These are phyloP conservation scores for Debaryomyces tyrocola DNA, from an alignment of 805 yeast genomes.

Conservation along the genomic window DNA sequence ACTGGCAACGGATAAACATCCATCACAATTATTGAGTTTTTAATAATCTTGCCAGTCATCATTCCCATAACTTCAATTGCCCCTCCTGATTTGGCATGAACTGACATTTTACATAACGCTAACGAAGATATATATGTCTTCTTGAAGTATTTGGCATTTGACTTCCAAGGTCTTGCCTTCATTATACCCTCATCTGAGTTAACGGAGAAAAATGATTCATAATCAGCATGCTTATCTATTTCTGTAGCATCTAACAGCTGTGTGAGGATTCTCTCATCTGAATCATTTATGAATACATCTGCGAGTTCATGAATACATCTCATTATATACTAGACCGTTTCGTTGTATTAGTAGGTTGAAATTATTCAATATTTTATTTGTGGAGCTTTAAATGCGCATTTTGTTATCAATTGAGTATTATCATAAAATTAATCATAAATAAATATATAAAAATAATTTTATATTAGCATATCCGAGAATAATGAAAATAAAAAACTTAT, in stretches of 20 bases:
- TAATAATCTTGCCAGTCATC: constrained; percentile 74
- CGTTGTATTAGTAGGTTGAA: not conserved
- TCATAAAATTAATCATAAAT: not conserved
- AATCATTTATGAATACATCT: not conserved
- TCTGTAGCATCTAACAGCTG: not conserved
- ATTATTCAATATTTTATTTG: not conserved
- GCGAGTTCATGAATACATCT: not conserved
- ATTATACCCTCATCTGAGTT: constrained; percentile 3
- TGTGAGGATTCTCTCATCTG: not conserved
- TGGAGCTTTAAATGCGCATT: not conserved
- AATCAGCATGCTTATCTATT: not conserved
- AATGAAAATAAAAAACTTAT: not conserved
- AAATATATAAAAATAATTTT: not conserved
- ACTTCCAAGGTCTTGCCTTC: constrained; percentile 50
- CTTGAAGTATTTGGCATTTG: constrained; percentile 59
- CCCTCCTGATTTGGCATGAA: constrained; percentile 84
- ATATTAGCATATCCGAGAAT: not conserved
- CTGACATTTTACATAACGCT: constrained; percentile 72
- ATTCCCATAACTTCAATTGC: constrained; percentile 93
- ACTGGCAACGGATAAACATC: constrained; percentile 90
- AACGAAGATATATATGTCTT: constrained; percentile 65
- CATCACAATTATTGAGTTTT: constrained; percentile 59
- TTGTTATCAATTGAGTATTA: not conserved
- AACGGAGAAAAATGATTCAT: not conserved
- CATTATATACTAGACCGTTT: not conserved